phyloP scores from a whole-genome alignment of 495 filamentous ascomycete species.

The Penicillium pulvis region DNA sequence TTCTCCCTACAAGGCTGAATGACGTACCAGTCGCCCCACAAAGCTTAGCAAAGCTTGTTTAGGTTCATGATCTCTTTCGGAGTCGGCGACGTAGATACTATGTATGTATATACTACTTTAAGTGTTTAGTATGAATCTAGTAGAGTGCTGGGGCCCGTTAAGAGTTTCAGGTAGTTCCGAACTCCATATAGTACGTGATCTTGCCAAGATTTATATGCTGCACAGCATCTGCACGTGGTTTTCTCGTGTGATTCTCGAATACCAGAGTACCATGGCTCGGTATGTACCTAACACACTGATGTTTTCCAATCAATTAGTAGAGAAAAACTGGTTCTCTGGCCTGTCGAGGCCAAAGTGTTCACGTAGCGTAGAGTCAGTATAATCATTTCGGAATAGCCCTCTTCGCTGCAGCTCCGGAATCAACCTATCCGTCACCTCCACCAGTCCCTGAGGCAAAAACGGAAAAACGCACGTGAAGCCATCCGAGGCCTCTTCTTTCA shows the following conservation, averaged over 20 bases:
- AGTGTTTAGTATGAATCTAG: too few relatives aligned
- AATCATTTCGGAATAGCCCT: conserved; percentile 52
- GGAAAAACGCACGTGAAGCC: conserved; percentile 54
- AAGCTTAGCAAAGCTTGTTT: conserved; percentile 16
- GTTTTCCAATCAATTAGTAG: neutral
- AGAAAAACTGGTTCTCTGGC: conserved; percentile 54
- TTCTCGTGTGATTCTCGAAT: too few relatives aligned
- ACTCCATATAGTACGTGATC: too few relatives aligned
- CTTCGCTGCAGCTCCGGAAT: conserved; percentile 55
- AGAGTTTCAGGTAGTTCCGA: too few relatives aligned
- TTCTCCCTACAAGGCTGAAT: conserved; percentile 6
- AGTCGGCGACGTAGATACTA: neutral
- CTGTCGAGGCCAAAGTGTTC: conserved; percentile 55
- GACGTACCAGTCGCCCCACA: conserved; percentile 5
- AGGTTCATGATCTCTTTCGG: neutral
- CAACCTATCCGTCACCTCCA: conserved; percentile 49
- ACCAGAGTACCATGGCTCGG: too few relatives aligned
- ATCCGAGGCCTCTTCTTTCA: conserved; percentile 46
- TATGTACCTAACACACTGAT: neutral
- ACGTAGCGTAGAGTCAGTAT: conserved; percentile 40
- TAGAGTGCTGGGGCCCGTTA: too few relatives aligned
- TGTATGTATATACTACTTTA: neutral
- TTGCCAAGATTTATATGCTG: too few relatives aligned
- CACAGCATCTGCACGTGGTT: too few relatives aligned
- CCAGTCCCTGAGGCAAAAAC: conserved; percentile 53